phyloP scores from a whole-genome alignment of 495 filamentous ascomycete species.

The Podospora appendiculata region DNA sequence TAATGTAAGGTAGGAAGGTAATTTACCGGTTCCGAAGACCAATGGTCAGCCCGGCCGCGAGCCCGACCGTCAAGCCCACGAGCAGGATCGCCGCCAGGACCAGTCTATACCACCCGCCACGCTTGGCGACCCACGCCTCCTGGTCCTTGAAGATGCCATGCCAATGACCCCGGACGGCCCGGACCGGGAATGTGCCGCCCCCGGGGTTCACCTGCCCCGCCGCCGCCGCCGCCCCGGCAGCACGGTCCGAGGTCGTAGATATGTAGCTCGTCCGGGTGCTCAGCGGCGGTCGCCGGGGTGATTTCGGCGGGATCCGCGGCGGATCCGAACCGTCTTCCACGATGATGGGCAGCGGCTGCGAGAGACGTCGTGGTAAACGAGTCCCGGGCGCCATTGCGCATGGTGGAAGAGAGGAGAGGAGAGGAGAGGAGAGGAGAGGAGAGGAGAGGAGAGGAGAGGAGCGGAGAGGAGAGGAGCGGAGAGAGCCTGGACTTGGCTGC shows the following conservation, averaged over 20 bases:
- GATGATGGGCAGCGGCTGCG: slow-evolving; percentile 15
- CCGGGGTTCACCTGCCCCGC: no score
- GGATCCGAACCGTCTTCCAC: slow-evolving; percentile 7
- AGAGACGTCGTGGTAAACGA: slow-evolving; percentile 4
- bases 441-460: not conserved
- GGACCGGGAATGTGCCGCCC: no score
- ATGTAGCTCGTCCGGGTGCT: not conserved
- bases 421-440: not conserved
- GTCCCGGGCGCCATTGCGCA: slow-evolving; percentile 12
- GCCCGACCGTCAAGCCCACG: slow-evolving; percentile 26
- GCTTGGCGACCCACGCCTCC: slow-evolving; percentile 4
- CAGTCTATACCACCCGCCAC: slow-evolving; percentile 37
- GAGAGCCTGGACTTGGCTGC: not conserved
- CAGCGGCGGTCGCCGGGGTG: slow-evolving; percentile 3
- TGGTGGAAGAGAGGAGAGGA: not conserved
- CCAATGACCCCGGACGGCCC: not conserved
- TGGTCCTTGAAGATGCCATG: slow-evolving; percentile 1
- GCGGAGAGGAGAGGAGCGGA: not conserved
- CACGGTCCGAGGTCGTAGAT: not conserved
- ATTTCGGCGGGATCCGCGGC: slow-evolving; percentile 5
- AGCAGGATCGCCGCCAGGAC: slow-evolving; percentile 20
- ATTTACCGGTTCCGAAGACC: slow-evolving; percentile 35
- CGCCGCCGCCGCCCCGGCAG: no score
- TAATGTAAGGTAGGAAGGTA: no score
- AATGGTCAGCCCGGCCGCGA: slow-evolving; percentile 35